Base-by-base conservation (phyloP, 306 rosid species). In the Gastrolobium bilobum region DNA sequence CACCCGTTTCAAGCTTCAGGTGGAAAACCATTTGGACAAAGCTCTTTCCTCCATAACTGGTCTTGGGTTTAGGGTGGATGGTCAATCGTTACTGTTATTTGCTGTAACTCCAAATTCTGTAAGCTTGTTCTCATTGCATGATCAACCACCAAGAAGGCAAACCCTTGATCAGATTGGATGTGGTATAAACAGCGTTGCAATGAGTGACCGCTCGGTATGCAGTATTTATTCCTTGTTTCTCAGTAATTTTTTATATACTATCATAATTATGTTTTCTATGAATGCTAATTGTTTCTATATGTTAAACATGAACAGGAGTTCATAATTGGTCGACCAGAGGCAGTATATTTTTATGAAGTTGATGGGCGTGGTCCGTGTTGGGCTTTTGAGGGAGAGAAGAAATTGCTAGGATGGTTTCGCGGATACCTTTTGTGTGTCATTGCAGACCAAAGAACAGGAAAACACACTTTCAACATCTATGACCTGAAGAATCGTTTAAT, bases 351-450 rank as follows among this genome's bases (percentile, higher is more conserved):
- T 84, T 95, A 95, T 77, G 99, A 95, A 86, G 91, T 95, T 84
- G 99, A 95, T 84, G 99, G 99, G 6, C 99, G 97, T 66, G 99
- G 99, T 81, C 99, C 99, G 34, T 95, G 99, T 83, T 95, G 98
- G 99, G 99, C 99, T 48, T 95, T 95, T 78, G 99, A 95, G 86
- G 99, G 99, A 73, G 96, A 95, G 84, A 95, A 95, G 86, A 95
- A 90, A 81, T 84, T 93, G 80, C 66, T 95, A 37, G 97, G 99
- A 76, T 95, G 98, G 98, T 95, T 95, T 75, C 98, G 99, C 34
- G 99, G 99, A 58, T 95, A 93, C 82, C 99, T 95, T 60, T 72
- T 95, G 64, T 95, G 97, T 81, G 95, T 93, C n/a, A 88, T 95
- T 86, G 97, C 87, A 37, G 99, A 93, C 87, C 98, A 90, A 86